Evolutionary conservation across 176 grass and related monocot species (phyloP), one percentile per base, ranked within the genome.

Genomic region (Carex kokanica): DNA sequence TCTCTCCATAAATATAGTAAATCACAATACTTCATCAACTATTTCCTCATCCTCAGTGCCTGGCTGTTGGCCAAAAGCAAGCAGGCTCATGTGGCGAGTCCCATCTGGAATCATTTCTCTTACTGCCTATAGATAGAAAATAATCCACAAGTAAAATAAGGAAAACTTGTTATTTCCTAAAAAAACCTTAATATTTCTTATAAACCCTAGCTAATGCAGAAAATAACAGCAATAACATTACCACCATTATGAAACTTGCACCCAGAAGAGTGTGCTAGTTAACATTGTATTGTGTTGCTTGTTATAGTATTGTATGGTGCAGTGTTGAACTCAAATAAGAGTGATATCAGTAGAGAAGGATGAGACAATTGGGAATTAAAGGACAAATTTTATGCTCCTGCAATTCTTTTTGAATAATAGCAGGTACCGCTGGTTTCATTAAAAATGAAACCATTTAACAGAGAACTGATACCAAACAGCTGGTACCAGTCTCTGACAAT

Each of bases 101-200:
- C 86, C 93, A 60, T 99, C 96, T 79, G 93, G 85, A 88, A 95
- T 95, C 86, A 93, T 88, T 21, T 86, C 86, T 64, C 91, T 90
- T 62, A 99, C 93, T 0, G 57, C 85, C 96, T 99, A 71, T 43
- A 88, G 0, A 59, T 59, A 31, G 36, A 69, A 80, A 71, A 18
- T 43, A 47, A 45, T 20, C 32, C 36, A 21, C 12, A 6, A 71
- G 16, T 71, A 71, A 54, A 55, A 78, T 54, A 78, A 55, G 6
- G 24, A 3, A 18, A 32, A 55, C 14, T 78, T 55, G 9, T 25
- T 25, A 23, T 16, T 78, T 78, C 14, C 13, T 32, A 51, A 56
- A 51, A 78, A 32, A 56, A 7, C 49, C 49, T 78, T 23, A 64
- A 64, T 10, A 82, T 82, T 75, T 75, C 18, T 27, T 53, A 47